Base-by-base conservation (phyloP, 306 rosid species). In the Cucurbita moschata region DNA sequence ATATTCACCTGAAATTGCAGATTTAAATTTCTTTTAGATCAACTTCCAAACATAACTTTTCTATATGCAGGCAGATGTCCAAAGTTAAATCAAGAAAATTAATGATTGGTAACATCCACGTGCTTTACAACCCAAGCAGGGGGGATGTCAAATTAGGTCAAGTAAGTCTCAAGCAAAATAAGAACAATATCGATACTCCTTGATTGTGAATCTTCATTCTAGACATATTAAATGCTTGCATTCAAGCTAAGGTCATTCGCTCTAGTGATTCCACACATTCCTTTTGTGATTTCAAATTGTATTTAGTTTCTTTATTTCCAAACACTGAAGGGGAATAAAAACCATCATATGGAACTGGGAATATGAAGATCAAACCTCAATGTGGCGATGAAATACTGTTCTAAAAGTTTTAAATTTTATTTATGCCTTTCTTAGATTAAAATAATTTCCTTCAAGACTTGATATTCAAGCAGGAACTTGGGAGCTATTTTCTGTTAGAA, bases 141-240 rank as follows among this genome's bases (percentile, higher is more conserved):
- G 98, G 98, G 61, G 96, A 92, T 56, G 85, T 86, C 76, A 92
- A 92, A 86, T 72, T 90, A 83, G 96, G 91, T 75, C 96, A 92
- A 87, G 98, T 92, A 86, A 83, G 85, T 85, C 52, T 10, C 8
- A 7, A 7, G 21, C 21, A 47, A 69, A 69, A 26, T 35, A 46
- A 26, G 1, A 69, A 69, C 2, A 5, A 49, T 47, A 63, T 64
- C 4, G 1, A 39, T 11, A 16, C 2, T 64, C 15, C 15, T 63
- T 15, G 6, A n/a, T n/a, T 6, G 30, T 64, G 15, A 64, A n/a
- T 64, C 6, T 68, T 47, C 52, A 47, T 8, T 55, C 23, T 68
- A 23, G 56, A 21, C 16, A 21, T 11, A 47, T 11, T 44, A 68
- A 67, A 44, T 46, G 55, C 42, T 23, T 68, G 57, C n/a, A 26